A percentile compares a stretch with the other conserved stretches of the same genome.
These are phyloP conservation scores for Astraeus odoratus DNA, from an alignment of 768 basidiomycete genomes.

Conservation along the genomic window DNA sequence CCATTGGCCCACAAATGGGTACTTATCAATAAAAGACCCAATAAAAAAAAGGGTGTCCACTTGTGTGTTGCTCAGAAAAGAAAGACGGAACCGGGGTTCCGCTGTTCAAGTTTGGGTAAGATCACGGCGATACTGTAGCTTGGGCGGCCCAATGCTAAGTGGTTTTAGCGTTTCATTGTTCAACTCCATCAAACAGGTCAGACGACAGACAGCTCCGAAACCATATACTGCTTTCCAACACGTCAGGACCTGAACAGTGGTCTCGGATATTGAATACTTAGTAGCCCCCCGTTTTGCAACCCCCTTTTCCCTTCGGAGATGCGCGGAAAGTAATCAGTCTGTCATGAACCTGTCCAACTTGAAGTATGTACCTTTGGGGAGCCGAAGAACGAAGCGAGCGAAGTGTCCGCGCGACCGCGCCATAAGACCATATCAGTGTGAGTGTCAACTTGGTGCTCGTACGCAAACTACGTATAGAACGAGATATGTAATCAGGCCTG, in stretches of 20 bases:
- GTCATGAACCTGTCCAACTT: neutral
- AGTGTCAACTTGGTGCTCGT: too few species aligned
- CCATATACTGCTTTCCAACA: neutral
- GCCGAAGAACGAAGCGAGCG: neutral
- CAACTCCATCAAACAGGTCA: neutral
- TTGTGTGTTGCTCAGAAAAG: slow-evolving; percentile 7
- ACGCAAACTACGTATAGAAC: too few species aligned
- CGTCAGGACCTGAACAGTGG: neutral
- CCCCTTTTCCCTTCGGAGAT: neutral
- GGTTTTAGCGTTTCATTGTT: neutral
- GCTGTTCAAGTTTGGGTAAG: too few species aligned
- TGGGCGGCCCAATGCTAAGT: slow-evolving; percentile 4
- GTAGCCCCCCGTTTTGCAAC: neutral
- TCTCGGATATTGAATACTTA: neutral
- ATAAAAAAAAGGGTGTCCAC: too few species aligned
- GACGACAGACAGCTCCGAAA: neutral
- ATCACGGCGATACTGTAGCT: too few species aligned
- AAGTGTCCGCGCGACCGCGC: neutral
- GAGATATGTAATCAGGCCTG: too few species aligned
- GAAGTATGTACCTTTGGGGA: neutral
- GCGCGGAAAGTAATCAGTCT: too few species aligned
- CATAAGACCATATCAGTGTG: neutral
- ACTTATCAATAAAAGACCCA: too few species aligned
- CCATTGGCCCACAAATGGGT: too few species aligned
- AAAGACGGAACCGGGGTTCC: slow-evolving; percentile 6